A percentile compares a stretch with the other conserved stretches of the same genome.
These are phyloP conservation scores for Colletotrichum falcatum DNA, from an alignment of 2,329 filamentous ascomycete genomes.

Conservation along the genomic window DNA sequence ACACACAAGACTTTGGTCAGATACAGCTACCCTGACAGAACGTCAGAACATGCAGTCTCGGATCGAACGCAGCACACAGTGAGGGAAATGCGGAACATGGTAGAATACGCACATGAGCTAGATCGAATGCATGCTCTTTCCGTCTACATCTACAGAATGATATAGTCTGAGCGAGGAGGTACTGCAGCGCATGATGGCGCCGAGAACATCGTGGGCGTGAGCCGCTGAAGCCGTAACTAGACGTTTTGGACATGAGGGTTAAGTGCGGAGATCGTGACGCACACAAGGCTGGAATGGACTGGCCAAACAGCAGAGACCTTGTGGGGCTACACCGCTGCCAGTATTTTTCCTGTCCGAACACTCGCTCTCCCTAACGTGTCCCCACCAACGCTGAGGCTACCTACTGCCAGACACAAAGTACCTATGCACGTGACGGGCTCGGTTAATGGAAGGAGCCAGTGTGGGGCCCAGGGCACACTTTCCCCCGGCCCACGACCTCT, in stretches of 20 bases:
- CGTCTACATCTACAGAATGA: neutral
- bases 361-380: neutral
- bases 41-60: slow-evolving; percentile 27
- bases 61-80: slow-evolving; percentile 11
- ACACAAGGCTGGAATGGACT: slow-evolving; percentile 16
- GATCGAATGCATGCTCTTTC: neutral
- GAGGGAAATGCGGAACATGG: slow-evolving; percentile 8
- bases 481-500: slow-evolving; percentile 19
- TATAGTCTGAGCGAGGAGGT: neutral
- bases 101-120: slow-evolving; percentile 3
- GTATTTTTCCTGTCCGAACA: slow-evolving; percentile 29
- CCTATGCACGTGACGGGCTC: slow-evolving; percentile 10
- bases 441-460: slow-evolving; percentile 12
- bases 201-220: slow-evolving; percentile 10
- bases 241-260: slow-evolving; percentile 35
- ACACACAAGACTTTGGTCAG: slow-evolving; percentile 7
- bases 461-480: slow-evolving; percentile 20
- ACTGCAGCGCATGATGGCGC: slow-evolving; percentile 13
- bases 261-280: slow-evolving; percentile 40
- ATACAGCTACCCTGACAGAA: slow-evolving; percentile 20
- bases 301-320: slow-evolving; percentile 15
- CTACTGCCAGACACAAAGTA: no score
- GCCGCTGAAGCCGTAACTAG: slow-evolving; percentile 12
- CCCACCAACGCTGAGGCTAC: no score
- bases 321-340: slow-evolving; percentile 11